Evolutionary conservation across 2,329 filamentous ascomycete genomes (phyloP).

Genomic region (Stromatinia cepivora): DNA sequence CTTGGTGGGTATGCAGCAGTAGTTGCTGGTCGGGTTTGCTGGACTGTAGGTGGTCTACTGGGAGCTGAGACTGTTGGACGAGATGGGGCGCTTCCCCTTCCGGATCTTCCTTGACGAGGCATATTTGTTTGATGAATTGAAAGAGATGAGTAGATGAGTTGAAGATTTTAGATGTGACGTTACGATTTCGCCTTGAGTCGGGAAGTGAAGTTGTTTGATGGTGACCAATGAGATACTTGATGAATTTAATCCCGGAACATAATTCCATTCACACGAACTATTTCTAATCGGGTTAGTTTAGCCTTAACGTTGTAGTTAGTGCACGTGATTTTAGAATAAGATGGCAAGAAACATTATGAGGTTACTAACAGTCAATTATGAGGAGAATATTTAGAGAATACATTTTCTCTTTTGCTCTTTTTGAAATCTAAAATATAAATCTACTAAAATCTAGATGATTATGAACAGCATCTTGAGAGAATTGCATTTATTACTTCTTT

Average conservation of each 20-base stretch:
- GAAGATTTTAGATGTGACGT: neutral
- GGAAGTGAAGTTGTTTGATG: slow-evolving; percentile 11
- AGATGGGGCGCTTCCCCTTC: slow-evolving; percentile 55
- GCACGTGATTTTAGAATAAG: neutral
- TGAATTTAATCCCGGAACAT: slow-evolving; percentile 11
- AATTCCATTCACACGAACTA: neutral
- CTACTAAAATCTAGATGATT: too few species aligned
- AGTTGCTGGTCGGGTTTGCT: slow-evolving; percentile 69
- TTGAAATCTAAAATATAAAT: too few species aligned
- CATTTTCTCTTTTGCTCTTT: neutral
- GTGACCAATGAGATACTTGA: slow-evolving; percentile 3
- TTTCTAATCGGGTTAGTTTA: neutral
- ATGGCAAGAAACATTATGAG: neutral
- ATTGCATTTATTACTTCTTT: neutral
- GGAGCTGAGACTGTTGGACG: slow-evolving; percentile 61
- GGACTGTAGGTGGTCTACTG: slow-evolving; percentile 50
- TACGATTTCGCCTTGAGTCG: neutral
- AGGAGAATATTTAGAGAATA: neutral
- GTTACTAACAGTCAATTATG: neutral
- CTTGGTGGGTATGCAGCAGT: slow-evolving; percentile 58
- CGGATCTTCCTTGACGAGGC: slow-evolving; percentile 75
- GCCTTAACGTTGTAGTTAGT: neutral
- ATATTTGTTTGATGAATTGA: slow-evolving; percentile 50
- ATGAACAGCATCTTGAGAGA: neutral
- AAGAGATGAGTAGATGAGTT: neutral